Evolutionary conservation across 1,139 yeast genomes (phyloP).

Genomic region (Trichomonascaceae sp.): DNA sequence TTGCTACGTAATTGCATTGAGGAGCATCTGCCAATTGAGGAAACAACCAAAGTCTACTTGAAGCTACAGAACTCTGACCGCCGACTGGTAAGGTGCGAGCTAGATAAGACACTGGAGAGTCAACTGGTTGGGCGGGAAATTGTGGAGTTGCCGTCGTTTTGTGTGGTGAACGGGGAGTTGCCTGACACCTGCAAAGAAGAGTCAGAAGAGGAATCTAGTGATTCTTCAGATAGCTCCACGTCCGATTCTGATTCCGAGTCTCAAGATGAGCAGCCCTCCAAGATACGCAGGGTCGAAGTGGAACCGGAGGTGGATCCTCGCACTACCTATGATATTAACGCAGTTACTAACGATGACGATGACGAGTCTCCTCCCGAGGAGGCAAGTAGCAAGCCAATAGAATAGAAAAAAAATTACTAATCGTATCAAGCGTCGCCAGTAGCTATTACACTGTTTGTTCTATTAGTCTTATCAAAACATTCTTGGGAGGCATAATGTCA

Average conservation of each 20-base stretch:
- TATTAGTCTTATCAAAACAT: too few relatives aligned
- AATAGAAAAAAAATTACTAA: too few relatives aligned
- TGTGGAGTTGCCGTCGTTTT: not conserved
- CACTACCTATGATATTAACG: not conserved
- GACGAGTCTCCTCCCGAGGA: slow-evolving; percentile 9
- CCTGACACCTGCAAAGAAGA: slow-evolving; percentile 4
- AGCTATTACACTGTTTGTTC: too few relatives aligned
- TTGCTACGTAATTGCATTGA: not conserved
- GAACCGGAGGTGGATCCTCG: not conserved
- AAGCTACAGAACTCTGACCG: not conserved
- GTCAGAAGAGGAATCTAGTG: slow-evolving; percentile 2
- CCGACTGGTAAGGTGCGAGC: not conserved
- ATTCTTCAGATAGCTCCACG: not conserved
- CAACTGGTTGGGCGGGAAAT: not conserved
- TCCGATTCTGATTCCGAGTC: slow-evolving; percentile 7
- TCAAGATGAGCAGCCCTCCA: too few relatives aligned
- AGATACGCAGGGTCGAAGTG: too few relatives aligned
- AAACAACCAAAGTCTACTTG: not conserved
- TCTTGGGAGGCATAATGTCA: too few relatives aligned
- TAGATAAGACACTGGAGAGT: not conserved
- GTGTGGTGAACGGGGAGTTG: too few relatives aligned
- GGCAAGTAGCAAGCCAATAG: too few relatives aligned
- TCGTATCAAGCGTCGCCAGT: too few relatives aligned
- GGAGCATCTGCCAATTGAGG: not conserved
- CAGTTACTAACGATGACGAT: slow-evolving; percentile 2